Conservation (phyloP, 345 rosid species). For the Citrus glauca region DNA sequence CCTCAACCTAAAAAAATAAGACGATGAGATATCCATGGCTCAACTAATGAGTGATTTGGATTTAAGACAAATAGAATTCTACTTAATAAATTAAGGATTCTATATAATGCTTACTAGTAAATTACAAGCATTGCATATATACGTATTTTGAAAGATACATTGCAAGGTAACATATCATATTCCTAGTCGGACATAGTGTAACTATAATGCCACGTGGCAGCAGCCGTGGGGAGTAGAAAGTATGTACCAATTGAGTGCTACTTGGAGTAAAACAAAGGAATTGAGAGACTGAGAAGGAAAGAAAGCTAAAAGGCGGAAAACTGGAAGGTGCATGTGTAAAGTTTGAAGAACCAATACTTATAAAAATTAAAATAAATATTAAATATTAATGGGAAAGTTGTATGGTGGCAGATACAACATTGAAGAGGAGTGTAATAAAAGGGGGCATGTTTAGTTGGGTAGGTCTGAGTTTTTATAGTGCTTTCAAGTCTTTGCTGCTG, state of each 20-base stretch:
- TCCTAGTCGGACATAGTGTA: slow-evolving; percentile 18
- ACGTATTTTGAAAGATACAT: background rate
- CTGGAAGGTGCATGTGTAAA: background rate
- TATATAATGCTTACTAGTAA: background rate
- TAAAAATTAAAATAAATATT: background rate
- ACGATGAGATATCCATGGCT: too few species aligned
- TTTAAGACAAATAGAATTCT: background rate
- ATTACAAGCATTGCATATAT: background rate
- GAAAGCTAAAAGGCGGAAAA: slow-evolving; percentile 26
- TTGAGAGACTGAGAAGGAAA: slow-evolving; percentile 49
- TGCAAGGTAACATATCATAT: slow-evolving; percentile 25
- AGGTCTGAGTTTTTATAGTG: slow-evolving; percentile 66
- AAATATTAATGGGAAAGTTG: slow-evolving; percentile 44
- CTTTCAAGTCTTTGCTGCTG: slow-evolving; percentile 24
- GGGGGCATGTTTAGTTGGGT: slow-evolving; percentile 61
- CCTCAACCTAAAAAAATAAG: too few species aligned
- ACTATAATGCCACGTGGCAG: slow-evolving; percentile 33
- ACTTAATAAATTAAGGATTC: background rate
- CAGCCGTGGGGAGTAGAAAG: background rate
- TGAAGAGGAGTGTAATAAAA: slow-evolving; percentile 86
- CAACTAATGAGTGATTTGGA: background rate
- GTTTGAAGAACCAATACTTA: too few species aligned
- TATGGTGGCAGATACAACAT: slow-evolving; percentile 77
- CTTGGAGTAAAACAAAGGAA: slow-evolving; percentile 30
- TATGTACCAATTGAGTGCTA: slow-evolving; percentile 30